Percentiles rank a stretch among this genome's conserved stretches.
These are phyloP conservation scores for Paracamarosporium sp. DNA, from an alignment of 2,329 filamentous ascomycete genomes.

Conservation along the genomic window DNA sequence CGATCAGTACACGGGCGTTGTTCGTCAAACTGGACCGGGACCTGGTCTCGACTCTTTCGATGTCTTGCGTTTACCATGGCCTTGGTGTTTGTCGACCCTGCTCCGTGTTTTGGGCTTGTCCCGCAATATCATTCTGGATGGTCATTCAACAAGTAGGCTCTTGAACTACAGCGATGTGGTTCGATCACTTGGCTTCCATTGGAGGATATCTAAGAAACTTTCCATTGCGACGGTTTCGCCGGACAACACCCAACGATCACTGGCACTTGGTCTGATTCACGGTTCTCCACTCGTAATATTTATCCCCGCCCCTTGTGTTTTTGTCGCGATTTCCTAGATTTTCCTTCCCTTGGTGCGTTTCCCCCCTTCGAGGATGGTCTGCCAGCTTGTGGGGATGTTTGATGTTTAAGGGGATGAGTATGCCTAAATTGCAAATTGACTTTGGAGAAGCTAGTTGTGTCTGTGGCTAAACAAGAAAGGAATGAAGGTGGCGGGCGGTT, in stretches of 20 bases:
- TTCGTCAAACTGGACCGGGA: constrained; percentile 44
- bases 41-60: constrained; percentile 36
- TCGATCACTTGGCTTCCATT: constrained; percentile 5
- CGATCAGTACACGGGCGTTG: constrained; percentile 44
- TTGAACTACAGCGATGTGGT: constrained; percentile 19
- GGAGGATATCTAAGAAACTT: constrained; percentile 23
- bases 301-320: constrained; percentile 35
- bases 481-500: constrained; percentile 26
- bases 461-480: constrained; percentile 9
- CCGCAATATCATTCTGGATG: constrained; percentile 32
- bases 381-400: constrained; percentile 51
- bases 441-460: constrained; percentile 27
- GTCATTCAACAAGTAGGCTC: constrained; percentile 26
- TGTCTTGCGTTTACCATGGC: constrained; percentile 33
- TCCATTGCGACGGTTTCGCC: constrained; percentile 31
- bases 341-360: constrained; percentile 39
- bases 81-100: constrained; percentile 34
- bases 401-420: constrained; percentile 44
- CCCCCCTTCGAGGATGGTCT: constrained; percentile 47
- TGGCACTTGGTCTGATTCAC: constrained; percentile 37
- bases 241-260: constrained; percentile 33
- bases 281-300: constrained; percentile 40
- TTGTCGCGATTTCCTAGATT: constrained; percentile 28
- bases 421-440: constrained; percentile 42
- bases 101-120: constrained; percentile 37